A percentile compares a stretch with the other conserved stretches of the same genome.
phyloP scores from a whole-genome alignment of 1,139 yeast genomes.

The Pneumocystis canis region DNA sequence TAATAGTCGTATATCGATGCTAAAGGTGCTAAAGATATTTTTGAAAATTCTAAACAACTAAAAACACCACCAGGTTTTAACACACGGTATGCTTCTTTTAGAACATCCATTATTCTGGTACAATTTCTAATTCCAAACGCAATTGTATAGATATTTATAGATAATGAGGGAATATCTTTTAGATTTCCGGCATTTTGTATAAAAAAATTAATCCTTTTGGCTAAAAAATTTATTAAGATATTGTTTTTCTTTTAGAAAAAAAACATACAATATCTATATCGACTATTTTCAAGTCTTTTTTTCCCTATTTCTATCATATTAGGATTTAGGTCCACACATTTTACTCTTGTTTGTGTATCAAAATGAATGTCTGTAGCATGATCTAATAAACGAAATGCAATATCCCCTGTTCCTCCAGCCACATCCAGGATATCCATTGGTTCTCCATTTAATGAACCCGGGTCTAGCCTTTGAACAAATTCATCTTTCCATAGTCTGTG shows the following conservation, averaged over 20 bases:
- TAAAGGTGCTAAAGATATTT: constrained; percentile 66
- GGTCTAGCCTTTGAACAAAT: constrained; percentile 73
- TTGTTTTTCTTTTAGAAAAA: constrained; percentile 23
- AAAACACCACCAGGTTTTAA: constrained; percentile 97
- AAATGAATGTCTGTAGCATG: constrained; percentile 72
- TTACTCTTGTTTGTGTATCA: constrained; percentile 67
- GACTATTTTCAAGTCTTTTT: constrained; percentile 38
- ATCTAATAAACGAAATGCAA: constrained; percentile 86
- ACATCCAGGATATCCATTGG: constrained; percentile 83
- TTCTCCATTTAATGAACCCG: constrained; percentile 42
- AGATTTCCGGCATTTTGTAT: constrained; percentile 89
- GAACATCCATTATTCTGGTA: constrained; percentile 84
- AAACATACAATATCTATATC: constrained; percentile 18
- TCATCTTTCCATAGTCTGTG: constrained; percentile 93
- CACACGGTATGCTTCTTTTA: constrained; percentile 84
- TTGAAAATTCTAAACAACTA: constrained; percentile 89
- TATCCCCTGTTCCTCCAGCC: constrained; percentile 98
- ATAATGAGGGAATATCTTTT: constrained; percentile 68
- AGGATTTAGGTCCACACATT: constrained; percentile 84
- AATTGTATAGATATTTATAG: constrained; percentile 89
- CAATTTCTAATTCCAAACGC: constrained; percentile 96
- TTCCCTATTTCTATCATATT: constrained; percentile 94
- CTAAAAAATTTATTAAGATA: constrained; percentile 31
- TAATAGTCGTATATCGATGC: constrained; percentile 73
- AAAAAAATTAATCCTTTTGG: constrained; percentile 54